These are phyloP conservation scores for Epithele typhae DNA, from an alignment of 768 basidiomycete genomes.

Conservation along the genomic window DNA sequence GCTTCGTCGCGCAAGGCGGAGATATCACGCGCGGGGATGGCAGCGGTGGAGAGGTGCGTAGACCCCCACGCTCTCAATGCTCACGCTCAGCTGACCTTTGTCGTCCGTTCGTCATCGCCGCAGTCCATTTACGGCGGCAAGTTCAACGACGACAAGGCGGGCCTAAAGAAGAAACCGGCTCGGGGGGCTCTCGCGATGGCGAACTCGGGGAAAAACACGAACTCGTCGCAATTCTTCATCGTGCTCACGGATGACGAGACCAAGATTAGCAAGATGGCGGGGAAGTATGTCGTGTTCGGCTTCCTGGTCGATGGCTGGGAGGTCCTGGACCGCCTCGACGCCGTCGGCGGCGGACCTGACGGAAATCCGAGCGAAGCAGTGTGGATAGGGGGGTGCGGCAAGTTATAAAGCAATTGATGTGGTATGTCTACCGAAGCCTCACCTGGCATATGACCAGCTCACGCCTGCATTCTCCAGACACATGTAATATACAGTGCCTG, in stretches of 20 bases:
- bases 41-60: constrained; percentile 47
- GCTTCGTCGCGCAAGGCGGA: constrained; percentile 50
- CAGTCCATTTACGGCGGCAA: constrained; percentile 45
- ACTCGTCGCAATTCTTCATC: constrained; percentile 48
- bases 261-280: constrained; percentile 41
- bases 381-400: constrained; percentile 42
- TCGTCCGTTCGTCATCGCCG: no score
- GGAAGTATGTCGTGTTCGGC: constrained; percentile 46
- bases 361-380: constrained; percentile 33
- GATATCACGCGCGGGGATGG: constrained; percentile 51
- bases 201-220: constrained; percentile 45
- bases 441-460: no score
- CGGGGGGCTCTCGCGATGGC: constrained; percentile 50
- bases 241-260: constrained; percentile 39
- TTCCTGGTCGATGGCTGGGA: constrained; percentile 30
- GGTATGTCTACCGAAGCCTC: no score
- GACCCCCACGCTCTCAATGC: not conserved
- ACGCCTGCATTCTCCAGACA: no score
- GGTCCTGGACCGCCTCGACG: constrained; percentile 31
- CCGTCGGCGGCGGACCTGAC: constrained; percentile 30
- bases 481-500: no score
- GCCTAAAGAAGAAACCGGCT: constrained; percentile 36
- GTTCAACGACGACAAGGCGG: constrained; percentile 49
- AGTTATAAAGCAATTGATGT: no score
- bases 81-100: no score